Evolutionary conservation across 1,284 basidiomycete species (phyloP), one percentile per base, ranked within the genome.

Genomic region (Ustilago vetiveriae): DNA sequence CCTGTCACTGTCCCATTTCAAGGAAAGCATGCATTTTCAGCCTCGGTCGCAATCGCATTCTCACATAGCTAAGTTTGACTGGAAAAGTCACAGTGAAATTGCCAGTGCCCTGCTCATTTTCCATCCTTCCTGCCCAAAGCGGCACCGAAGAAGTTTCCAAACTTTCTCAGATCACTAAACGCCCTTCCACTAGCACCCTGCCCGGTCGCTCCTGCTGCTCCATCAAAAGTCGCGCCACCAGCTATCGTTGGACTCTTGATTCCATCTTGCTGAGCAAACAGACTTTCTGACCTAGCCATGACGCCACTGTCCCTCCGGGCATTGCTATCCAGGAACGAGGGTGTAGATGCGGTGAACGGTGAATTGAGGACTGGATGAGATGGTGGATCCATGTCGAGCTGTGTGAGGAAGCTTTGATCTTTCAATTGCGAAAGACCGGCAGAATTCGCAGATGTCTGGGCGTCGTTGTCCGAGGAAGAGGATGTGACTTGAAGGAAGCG

Each of bases 341-440:
- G 62, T 16, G 52, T 63, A 9, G 48, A 51, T 6, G 49, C 55
- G 27, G 56, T 70, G 33, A 60, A 74, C 11, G 67, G 72, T 38
- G 55, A 53, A 19, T 66, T 37, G 35, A 55, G 22, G 33, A 63
- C 17, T 30, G 54, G 57, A 3, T 56, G 51, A 6, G 26, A 32
- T 9, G 65, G 38, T 7, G 91, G 91, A 77, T 97, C 93, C 94
- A 98, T 98, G 81, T 98, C 94, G 32, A 87, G 0, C 92, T 90
- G 41, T 95, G 87, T 59, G 14, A 54, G 39, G 66, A 76, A 56
- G 52, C 57, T 41, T 41, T 74, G 50, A 45, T 73, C 57, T 35
- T 65, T 54, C 46, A 64, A 27, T 19, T 64, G 29, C 24, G 30
- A n/a, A n/a, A n/a, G n/a, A n/a, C n/a, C n/a, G n/a, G n/a, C n/a